phyloP scores from a whole-genome alignment of 192 early-diverging fungal species.

The Rhizoclosmatium globosum region DNA sequence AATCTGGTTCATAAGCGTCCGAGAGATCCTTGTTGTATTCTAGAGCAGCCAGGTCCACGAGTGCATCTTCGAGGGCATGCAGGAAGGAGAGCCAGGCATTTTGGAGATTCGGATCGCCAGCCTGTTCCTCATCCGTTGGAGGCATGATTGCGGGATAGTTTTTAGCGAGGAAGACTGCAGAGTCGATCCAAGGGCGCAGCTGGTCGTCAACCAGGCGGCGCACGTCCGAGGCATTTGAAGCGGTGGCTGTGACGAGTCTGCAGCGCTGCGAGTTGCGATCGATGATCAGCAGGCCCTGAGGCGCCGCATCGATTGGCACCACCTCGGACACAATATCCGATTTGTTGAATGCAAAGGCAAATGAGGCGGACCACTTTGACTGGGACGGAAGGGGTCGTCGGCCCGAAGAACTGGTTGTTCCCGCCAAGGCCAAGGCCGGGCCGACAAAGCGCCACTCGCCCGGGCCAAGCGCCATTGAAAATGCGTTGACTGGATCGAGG shows the following conservation, averaged over 20 bases:
- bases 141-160: background rate
- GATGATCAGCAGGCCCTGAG: background rate
- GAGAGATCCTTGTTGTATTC: conserved; percentile 25
- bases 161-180: background rate
- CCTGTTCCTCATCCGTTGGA: background rate
- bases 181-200: background rate
- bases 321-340: background rate
- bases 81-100: conserved; percentile 6
- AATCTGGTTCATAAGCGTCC: background rate
- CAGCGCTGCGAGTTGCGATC: background rate
- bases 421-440: background rate
- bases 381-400: background rate
- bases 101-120: background rate
- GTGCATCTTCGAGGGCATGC: conserved; percentile 9
- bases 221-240: background rate
- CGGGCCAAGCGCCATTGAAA: background rate
- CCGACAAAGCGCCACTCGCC: background rate
- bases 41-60: background rate
- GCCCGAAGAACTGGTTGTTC: background rate
- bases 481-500: background rate
- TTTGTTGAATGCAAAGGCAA: background rate
- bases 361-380: background rate
- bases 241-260: background rate
- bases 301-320: background rate
- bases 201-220: background rate